Base-by-base conservation (phyloP, 2,329 filamentous ascomycete genomes). In the Hypoxylon sp. region DNA sequence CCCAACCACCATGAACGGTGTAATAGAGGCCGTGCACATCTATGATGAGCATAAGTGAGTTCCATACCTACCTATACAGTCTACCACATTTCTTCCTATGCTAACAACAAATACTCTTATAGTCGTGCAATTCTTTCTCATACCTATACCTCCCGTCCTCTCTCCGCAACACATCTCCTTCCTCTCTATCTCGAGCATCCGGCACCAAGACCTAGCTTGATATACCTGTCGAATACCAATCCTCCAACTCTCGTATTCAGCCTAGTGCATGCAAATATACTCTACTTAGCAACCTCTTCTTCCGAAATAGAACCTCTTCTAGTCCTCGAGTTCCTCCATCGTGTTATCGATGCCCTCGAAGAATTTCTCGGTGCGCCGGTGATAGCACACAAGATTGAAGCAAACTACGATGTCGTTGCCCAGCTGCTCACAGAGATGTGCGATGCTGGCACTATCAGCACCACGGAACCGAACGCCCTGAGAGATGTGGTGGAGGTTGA, bases 391-490 rank as follows among this genome's bases (percentile, higher is more conserved):
- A 96, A 94, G 76, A 88, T 99, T 59, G 91, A 97, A 72, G 82
- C 79, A 61, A 91, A 85, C 71, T 97, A 97, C 73, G 90, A 97
- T 82, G 87, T 97, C 19, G 89, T 95, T 23, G 92, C 92, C 12
- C 94, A 99, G 74, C 76, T 99, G 17, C 79, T 97, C 51, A 90
- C 87, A 55, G 94, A 99, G 74, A 96, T 99, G 89, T 97, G 94
- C 69, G 94, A 99, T 77, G 90, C 87, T 29, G 94, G 94, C 11
- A 82, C 86, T n/a, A 81, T 97, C 25, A 89, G 83, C 66, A 96
- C 91, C 48, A 97, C 93, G 1, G 94, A 99, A 71, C 89, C 90
- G 7, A 97, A 99, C 76, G 90, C 92, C 13, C 74, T 99, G 65
- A 83, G 91, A 64, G 94, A 99, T 68, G 79, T 93, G 9, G 91